Evolutionary conservation across 371 early-diverging fungal species (phyloP), one percentile per base, ranked within the genome.

Genomic region (Syncephalis fuscata): DNA sequence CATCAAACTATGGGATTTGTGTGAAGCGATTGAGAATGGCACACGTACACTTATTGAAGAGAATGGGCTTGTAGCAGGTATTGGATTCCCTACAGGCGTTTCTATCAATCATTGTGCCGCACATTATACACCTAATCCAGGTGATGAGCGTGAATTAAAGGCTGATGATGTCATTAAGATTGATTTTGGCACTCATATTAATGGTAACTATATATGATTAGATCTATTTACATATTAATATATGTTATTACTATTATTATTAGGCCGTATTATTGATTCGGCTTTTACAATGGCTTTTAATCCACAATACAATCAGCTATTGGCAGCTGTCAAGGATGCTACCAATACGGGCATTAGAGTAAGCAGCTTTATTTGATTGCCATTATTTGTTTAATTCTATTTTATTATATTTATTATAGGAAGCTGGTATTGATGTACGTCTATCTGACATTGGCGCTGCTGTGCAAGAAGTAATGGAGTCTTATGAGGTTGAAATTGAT

Each of bases 21-120:
- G 80, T 25, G 91, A 97, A 56, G 57, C 74, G 56, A 92, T 99
- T 49, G 99, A 99, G 66, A 92, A 98, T 54, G 87, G 86, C 14
- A 93, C 95, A 1, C 80, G 98, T 39, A 73, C 73, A 16, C 65
- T 99, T 44, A 75, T 98, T 19, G 88, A 91, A 62, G 96, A 76
- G 14, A 83, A 88, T 25, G 94, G 92, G 1, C 51, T 92, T n/a
- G 80, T 82, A 53, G 64, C 88, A 16, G 92, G 80, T 58, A 91
- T 98, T 51, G 99, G 93, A 21, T 99, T 99, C 73, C 99, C 99
- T n/a, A 97, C 97, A 3, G 99, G 99, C 26, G 76, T 83, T 45
- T 97, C 98, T 5, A 57, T 98, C 32, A 99, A 99, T 60, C 79
- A 93, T 52, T 85, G 85, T 59, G 99, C 99, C n/a, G 99, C 99